Evolutionary conservation across 1,284 basidiomycete genomes (phyloP), one percentile per base, ranked within the genome.

Genomic region (Boletus hoseneyae): DNA sequence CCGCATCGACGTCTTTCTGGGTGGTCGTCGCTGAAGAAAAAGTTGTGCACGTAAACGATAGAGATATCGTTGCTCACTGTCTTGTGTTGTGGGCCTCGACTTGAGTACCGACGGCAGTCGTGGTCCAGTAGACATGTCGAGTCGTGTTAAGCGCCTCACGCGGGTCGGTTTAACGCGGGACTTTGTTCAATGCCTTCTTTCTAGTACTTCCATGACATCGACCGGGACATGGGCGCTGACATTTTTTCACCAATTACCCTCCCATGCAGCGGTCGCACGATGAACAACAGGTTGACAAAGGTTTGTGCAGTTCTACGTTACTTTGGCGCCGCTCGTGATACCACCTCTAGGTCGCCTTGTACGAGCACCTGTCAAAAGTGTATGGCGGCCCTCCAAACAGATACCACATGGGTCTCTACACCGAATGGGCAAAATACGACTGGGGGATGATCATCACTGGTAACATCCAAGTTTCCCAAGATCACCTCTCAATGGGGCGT

Each of bases 381-480:
- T 72, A 72, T 12, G 90, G 90, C n/a, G 87, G 89, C 0, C 76
- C 79, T 13, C 92, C 93, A 0, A 89, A 86, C 51, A 58, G 70
- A 15, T 67, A 75, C 33, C 87, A 93, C 63, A 68, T 77, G 35
- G 63, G 69, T 1, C 75, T 97, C 21, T 97, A 98, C 65, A 69
- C 78, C 1, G 71, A 74, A 57, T 98, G 94, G 93, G 82, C 84
- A 0, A 65, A 73, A 34, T 82, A 85, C 4, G 78, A 78, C 18
- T 97, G 92, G 92, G 95, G 93, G 0, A 89, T 97, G 73, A 73
- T 97, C 47, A 72, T 96, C 45, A 93, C 94, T 0, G 93, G 95
- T 15, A 97, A 97, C 60, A 80, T 94, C 2, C 88, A 90, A 58
- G 83, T 97, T 29, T 82, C 83, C 40, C 61, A 64, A 0, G 66